Conservation (phyloP, 768 basidiomycete species). For the Russula earlei region DNA sequence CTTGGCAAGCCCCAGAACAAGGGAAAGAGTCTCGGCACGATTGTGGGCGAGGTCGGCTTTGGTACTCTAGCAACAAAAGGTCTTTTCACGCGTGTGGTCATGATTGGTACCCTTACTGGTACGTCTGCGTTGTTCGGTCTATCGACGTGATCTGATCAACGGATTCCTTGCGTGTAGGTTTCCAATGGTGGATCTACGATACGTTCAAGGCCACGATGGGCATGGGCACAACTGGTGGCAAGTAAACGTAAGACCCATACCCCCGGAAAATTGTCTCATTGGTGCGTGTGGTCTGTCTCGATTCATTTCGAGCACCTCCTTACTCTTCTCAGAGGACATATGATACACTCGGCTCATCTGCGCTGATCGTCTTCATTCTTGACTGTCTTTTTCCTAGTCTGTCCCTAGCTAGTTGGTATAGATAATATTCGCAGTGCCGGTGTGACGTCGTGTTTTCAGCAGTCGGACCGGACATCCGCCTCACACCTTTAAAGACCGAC, state of each 20-base stretch:
- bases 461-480: not conserved
- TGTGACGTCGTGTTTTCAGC: not conserved
- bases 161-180: constrained; percentile 46
- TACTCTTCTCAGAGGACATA: not conserved
- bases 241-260: constrained; percentile 50
- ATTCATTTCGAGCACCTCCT: not conserved
- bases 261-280: not conserved
- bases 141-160: not conserved
- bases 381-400: constrained; percentile 6
- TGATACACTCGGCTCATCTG: constrained; percentile 1
- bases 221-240: constrained; percentile 82
- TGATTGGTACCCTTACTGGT: constrained; percentile 44
- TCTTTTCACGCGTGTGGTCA: constrained; percentile 77
- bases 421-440: not conserved
- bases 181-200: constrained; percentile 95
- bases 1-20: constrained; percentile 86
- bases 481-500: no score
- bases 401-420: constrained; percentile 15
- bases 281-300: not conserved
- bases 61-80: constrained; percentile 68
- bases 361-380: not conserved
- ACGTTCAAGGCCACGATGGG: constrained; percentile 78
- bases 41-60: constrained; percentile 63
- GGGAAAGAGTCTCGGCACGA: constrained; percentile 66
- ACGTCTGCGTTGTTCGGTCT: not conserved